phyloP scores from a whole-genome alignment of 768 basidiomycete species.

The Ramaria sp. region DNA sequence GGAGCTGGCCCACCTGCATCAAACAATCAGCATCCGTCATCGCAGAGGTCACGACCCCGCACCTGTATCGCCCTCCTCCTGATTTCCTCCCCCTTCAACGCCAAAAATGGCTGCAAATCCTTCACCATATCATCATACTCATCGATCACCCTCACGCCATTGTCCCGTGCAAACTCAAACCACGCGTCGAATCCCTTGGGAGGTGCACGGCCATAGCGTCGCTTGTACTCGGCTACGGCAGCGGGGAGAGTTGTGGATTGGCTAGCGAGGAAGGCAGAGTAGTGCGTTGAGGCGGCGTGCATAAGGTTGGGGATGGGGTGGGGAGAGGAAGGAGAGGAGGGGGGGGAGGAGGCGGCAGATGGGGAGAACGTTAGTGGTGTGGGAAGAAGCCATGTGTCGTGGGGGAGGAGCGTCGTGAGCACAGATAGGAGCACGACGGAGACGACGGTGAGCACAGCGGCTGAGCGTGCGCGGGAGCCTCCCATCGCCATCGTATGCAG shows the following conservation, averaged over 20 bases:
- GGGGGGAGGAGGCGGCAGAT: too few relatives aligned
- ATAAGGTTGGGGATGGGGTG: conserved; percentile 87
- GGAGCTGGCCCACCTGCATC: conserved; percentile 57
- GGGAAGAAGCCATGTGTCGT: not conserved
- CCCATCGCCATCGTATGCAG: not conserved
- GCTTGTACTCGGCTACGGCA: conserved; percentile 75
- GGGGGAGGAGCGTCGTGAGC: not conserved
- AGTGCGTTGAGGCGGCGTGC: conserved; percentile 70
- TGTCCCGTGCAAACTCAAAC: conserved; percentile 70
- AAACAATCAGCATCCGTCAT: not conserved
- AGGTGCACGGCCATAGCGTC: conserved; percentile 67
- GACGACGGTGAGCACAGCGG: not conserved
- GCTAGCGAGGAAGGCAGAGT: conserved; percentile 47
- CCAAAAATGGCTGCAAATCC: conserved; percentile 83
- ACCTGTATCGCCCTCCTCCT: conserved; percentile 54
- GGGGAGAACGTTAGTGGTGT: too few relatives aligned
- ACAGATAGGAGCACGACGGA: not conserved
- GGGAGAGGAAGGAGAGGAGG: not conserved
- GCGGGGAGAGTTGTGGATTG: conserved; percentile 75
- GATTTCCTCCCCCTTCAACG: conserved; percentile 60
- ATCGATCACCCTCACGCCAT: conserved; percentile 72
- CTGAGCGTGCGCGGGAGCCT: not conserved
- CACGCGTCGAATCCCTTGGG: conserved; percentile 88
- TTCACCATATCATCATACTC: conserved; percentile 76
- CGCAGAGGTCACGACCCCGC: not conserved